Conservation (phyloP, 2,329 filamentous ascomycete genomes). For the Cladosporium sp. region DNA sequence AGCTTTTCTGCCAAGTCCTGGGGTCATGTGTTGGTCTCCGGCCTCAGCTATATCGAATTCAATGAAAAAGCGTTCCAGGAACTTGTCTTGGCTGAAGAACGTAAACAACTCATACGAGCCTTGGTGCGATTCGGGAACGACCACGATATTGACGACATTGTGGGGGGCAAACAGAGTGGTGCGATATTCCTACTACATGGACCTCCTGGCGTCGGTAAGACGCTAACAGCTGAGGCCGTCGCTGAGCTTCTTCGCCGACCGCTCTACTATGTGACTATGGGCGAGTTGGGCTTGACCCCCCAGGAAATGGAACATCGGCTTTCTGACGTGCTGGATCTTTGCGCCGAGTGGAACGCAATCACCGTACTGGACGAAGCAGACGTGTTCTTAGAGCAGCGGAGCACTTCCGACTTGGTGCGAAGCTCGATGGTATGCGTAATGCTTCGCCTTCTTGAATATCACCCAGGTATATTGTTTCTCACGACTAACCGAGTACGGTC, state of each 20-base stretch:
- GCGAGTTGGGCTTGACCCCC: no score
- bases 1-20: constrained; percentile 29
- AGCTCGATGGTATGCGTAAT: constrained; percentile 35
- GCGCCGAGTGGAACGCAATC: no score
- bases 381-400: constrained; percentile 52
- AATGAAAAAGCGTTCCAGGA: constrained; percentile 41
- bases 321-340: no score
- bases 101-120: constrained; percentile 44
- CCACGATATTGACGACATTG: constrained; percentile 13
- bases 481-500: constrained; percentile 20
- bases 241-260: no score
- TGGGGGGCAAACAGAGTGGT: background rate
- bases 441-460: constrained; percentile 9
- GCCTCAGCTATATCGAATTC: constrained; percentile 39
- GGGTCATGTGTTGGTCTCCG: constrained; percentile 36
- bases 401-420: constrained; percentile 19
- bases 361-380: constrained; percentile 51
- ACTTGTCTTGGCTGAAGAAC: constrained; percentile 40
- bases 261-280: no score
- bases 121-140: constrained; percentile 40
- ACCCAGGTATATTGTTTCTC: constrained; percentile 24
- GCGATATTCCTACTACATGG: background rate
- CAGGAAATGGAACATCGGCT: no score
- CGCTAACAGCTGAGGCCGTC: background rate
- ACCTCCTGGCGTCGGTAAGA: background rate